These are phyloP conservation scores for Iris pallida DNA, from an alignment of 116 monocot species.

Conservation along the genomic window DNA sequence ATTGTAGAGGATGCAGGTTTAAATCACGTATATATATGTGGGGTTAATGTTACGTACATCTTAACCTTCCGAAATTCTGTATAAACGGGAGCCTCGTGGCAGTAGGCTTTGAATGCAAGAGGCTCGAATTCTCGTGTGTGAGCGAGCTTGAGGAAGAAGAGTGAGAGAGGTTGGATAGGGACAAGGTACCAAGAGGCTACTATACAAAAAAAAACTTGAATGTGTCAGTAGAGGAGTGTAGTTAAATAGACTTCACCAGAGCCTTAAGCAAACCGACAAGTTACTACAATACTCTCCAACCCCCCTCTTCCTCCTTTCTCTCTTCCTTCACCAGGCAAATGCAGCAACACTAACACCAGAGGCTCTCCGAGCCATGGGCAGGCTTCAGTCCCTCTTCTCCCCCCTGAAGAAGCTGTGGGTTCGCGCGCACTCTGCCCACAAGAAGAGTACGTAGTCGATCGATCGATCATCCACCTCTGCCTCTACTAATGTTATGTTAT, in stretches of 20 bases:
- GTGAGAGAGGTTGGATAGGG: conserved; percentile 36
- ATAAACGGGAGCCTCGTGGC: too few relatives aligned
- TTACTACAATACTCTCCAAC: not conserved
- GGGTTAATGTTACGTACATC: too few relatives aligned
- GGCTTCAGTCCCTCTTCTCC: conserved; percentile 68
- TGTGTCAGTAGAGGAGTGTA: too few relatives aligned
- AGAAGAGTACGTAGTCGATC: conserved; percentile 22
- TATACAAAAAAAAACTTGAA: too few relatives aligned
- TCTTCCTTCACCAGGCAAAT: not conserved
- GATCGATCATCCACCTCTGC: not conserved
- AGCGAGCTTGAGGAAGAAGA: conserved; percentile 24
- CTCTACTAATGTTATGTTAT: not conserved
- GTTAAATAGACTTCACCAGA: conserved; percentile 44
- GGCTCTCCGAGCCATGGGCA: conserved; percentile 38
- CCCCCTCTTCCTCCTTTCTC: conserved; percentile 1
- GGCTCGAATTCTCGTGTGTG: too few relatives aligned
- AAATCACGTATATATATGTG: too few relatives aligned
- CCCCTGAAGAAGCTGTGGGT: conserved; percentile 77
- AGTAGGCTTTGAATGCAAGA: too few relatives aligned
- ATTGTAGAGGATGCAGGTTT: too few relatives aligned
- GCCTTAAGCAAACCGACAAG: conserved; percentile 32
- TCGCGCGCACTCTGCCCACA: conserved; percentile 40
- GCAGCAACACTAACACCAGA: not conserved
- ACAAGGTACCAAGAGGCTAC: conserved; percentile 42
- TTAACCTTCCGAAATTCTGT: too few relatives aligned